phyloP scores from a whole-genome alignment of 1,284 basidiomycete genomes.

The Clitocybe nebularis region DNA sequence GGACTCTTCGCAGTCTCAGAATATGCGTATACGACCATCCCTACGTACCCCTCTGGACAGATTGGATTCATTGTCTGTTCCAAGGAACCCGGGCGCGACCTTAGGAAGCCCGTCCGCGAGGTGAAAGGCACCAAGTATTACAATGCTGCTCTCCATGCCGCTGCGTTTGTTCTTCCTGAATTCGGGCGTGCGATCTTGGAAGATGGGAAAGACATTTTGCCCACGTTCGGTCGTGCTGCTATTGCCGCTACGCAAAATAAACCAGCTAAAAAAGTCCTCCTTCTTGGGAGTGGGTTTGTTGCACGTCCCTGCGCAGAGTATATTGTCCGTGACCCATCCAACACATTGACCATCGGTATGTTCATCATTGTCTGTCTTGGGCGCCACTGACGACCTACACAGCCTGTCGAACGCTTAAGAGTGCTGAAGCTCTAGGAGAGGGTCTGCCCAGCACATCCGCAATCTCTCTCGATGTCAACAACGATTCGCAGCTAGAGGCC shows the following conservation, averaged over 20 bases:
- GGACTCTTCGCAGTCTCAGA: constrained; percentile 82
- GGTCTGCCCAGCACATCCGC: constrained; percentile 70
- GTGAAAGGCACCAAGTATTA: constrained; percentile 83
- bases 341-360: constrained; percentile 80
- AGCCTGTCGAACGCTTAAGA: constrained; percentile 84
- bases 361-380: background rate
- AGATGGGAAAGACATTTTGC: constrained; percentile 66
- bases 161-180: constrained; percentile 90
- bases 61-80: constrained; percentile 95
- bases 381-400: constrained; percentile 9
- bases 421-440: constrained; percentile 68
- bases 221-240: constrained; percentile 51
- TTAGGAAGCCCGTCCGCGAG: constrained; percentile 68
- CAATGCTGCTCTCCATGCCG: constrained; percentile 77
- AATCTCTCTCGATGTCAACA: constrained; percentile 82
- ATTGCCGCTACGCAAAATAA: constrained; percentile 19
- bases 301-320: constrained; percentile 94
- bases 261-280: constrained; percentile 70
- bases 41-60: constrained; percentile 96
- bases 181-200: constrained; percentile 79
- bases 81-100: constrained; percentile 68
- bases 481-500: constrained; percentile 70
- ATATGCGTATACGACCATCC: constrained; percentile 96
- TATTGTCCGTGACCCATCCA: constrained; percentile 78
- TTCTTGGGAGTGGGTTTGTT: constrained; percentile 95